Evolutionary conservation across 2,329 filamentous ascomycete species (phyloP), one percentile per base, ranked within the genome.

Genomic region (Nemania sp.): DNA sequence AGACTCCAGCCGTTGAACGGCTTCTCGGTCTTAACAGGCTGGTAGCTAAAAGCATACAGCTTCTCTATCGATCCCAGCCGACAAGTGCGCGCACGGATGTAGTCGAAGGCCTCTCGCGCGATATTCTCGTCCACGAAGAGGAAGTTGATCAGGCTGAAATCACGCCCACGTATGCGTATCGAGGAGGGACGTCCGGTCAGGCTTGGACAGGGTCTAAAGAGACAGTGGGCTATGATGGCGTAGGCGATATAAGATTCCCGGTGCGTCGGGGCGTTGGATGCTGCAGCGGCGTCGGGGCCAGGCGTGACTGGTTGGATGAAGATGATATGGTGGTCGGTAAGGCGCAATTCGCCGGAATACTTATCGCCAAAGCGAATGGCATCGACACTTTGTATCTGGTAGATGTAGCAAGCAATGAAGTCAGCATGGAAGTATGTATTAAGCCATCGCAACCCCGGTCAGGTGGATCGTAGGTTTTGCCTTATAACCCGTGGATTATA

Each of bases 81-180:
- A 75, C 90, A 96, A 0, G 91, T 93, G 65, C 90, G 83, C 37
- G 79, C 75, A 57, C 88, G 89, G 61, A 99, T 90, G 57, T 86
- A 91, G 53, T 97, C 92, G 70, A 91, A 99, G 1, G 89, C 89
- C 61, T 96, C 90, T 53, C 89, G 84, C 7, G 91, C 93, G 61
- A 85, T 79, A 49, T 80, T 80, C 65, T 92, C 88, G 52, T 88
- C 84, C 17, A 76, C 68, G 69, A 99, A 96, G 72, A 92, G 91
- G 74, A 99, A 92, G 57, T 90, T 92, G 57, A 96, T 86, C 72
- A 92, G 96, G 43, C 85, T 93, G 70, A 99, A 97, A 76, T 99
- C 94, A 53, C 93, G 89, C 69, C 92, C 91, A 48, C 91, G 86
- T 57, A 99, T 77, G 47, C 93, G 88, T 67, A 99, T 91, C 3